Evolutionary conservation across 2,329 filamentous ascomycete species (phyloP).

Genomic region (Amesomyces nigricolor): DNA sequence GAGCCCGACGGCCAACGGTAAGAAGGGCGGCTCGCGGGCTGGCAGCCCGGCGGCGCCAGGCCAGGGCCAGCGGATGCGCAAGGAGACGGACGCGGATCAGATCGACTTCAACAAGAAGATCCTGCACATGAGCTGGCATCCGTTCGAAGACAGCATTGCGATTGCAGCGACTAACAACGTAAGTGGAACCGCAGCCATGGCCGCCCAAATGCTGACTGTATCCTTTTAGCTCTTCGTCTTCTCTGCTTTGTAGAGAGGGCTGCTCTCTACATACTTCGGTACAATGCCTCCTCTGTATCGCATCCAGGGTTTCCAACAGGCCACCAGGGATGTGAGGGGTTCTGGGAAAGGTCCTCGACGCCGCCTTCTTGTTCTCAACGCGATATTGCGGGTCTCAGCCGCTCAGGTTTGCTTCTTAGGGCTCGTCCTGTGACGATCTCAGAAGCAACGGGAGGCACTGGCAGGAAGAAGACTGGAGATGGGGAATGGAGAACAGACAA

Average conservation of each 20-base stretch:
- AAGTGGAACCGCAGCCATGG: conserved; percentile 40
- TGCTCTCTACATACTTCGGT: conserved; percentile 11
- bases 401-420: not conserved
- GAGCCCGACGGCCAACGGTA: conserved; percentile 68
- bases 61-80: conserved; percentile 90
- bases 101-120: conserved; percentile 99
- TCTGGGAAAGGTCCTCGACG: not conserved
- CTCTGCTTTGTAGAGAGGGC: conserved; percentile 27
- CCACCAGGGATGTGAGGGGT: not conserved
- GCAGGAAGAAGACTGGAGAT: not conserved
- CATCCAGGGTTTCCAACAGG: not conserved
- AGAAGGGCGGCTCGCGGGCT: conserved; percentile 84
- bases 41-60: conserved; percentile 77
- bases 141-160: conserved; percentile 97
- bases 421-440: not conserved
- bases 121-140: conserved; percentile 99
- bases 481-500: not conserved
- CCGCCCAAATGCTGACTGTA: conserved; percentile 20
- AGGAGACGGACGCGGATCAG: conserved; percentile 98
- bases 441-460: conserved; percentile 5
- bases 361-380: not conserved
- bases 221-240: conserved; percentile 32
- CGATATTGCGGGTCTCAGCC: not conserved
- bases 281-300: not conserved
- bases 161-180: conserved; percentile 99